phyloP scores from a whole-genome alignment of 805 yeast genomes.

The Zygoascus flipseniorum region DNA sequence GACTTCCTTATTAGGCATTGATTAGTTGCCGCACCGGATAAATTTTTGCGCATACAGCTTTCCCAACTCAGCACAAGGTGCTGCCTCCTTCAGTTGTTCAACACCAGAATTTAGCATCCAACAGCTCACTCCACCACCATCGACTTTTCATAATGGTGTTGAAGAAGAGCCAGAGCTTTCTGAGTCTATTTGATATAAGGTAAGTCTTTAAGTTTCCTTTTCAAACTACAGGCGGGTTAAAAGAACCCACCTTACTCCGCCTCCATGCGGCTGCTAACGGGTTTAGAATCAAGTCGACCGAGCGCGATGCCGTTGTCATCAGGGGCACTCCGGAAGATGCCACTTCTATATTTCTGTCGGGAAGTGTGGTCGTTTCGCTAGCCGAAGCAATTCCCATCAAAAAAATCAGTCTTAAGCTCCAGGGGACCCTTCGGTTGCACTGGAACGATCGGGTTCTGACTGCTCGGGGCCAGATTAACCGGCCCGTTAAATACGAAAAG shows the following conservation, averaged over 20 bases:
- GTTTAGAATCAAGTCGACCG: slow-evolving; percentile 50
- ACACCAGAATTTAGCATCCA: no score
- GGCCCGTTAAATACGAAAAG: slow-evolving; percentile 39
- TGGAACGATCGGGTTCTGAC: slow-evolving; percentile 51
- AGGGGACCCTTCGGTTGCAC: slow-evolving; percentile 57
- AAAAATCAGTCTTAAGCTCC: slow-evolving; percentile 52
- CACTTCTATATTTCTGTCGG: slow-evolving; percentile 63
- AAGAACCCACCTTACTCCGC: neutral
- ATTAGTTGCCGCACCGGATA: neutral
- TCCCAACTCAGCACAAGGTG: no score
- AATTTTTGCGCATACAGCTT: neutral
- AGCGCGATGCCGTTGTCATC: slow-evolving; percentile 69
- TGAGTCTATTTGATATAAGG: slow-evolving; percentile 39
- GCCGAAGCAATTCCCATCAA: slow-evolving; percentile 67
- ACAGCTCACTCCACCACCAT: no score
- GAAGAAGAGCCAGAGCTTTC: slow-evolving; percentile 22
- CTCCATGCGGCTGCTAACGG: slow-evolving; percentile 5
- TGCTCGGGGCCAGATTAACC: slow-evolving; percentile 22
- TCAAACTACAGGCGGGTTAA: no score
- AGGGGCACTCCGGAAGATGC: slow-evolving; percentile 77
- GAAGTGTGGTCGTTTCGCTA: slow-evolving; percentile 68
- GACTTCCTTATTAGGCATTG: neutral
- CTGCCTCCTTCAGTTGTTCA: no score
- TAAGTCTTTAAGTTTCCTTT: no score
- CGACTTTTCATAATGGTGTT: slow-evolving; percentile 12